Percentiles rank a stretch among this genome's conserved stretches.
Evolutionary conservation across 495 filamentous ascomycete genomes (phyloP).

Genomic region (Aspergillus affinis): DNA sequence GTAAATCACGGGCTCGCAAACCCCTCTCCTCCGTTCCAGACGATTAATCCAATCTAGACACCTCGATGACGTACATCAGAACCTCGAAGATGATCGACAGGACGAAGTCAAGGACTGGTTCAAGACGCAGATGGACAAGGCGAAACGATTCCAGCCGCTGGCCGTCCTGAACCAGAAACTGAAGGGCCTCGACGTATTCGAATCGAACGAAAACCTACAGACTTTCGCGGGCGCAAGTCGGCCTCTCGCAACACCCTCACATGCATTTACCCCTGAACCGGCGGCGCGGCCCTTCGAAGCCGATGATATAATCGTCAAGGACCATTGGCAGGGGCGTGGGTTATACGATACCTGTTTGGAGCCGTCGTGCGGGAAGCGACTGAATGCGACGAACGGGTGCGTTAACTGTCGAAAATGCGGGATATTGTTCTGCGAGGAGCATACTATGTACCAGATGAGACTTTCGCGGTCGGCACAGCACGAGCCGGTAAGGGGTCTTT

Average conservation of each 20-base stretch:
- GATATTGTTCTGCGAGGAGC: slow-evolving; percentile 91
- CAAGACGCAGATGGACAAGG: slow-evolving; percentile 91
- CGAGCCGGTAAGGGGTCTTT: slow-evolving; percentile 88
- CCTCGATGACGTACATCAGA: slow-evolving; percentile 90
- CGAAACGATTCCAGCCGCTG: slow-evolving; percentile 92
- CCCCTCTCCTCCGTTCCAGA: neutral
- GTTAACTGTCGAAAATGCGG: slow-evolving; percentile 94
- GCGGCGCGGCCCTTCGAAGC: slow-evolving; percentile 59
- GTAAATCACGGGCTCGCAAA: slow-evolving; percentile 38
- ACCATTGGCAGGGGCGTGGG: slow-evolving; percentile 81
- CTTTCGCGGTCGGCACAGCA: slow-evolving; percentile 84
- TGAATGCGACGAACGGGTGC: slow-evolving; percentile 75
- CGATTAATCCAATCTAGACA: slow-evolving; percentile 56
- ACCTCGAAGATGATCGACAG: slow-evolving; percentile 89
- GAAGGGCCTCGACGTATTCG: slow-evolving; percentile 95
- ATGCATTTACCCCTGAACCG: slow-evolving; percentile 34
- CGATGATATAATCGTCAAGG: slow-evolving; percentile 81
- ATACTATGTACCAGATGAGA: slow-evolving; percentile 99
- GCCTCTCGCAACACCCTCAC: slow-evolving; percentile 25
- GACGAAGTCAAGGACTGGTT: slow-evolving; percentile 99
- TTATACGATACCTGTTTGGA: slow-evolving; percentile 82
- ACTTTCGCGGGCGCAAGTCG: slow-evolving; percentile 30
- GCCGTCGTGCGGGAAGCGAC: slow-evolving; percentile 74
- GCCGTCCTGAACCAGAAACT: slow-evolving; percentile 92
- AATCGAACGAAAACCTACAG: slow-evolving; percentile 74